Percentiles rank a stretch among this genome's conserved stretches.
Conservation (phyloP, 2,329 filamentous ascomycete species). For the Alternaria ventricosa region DNA sequence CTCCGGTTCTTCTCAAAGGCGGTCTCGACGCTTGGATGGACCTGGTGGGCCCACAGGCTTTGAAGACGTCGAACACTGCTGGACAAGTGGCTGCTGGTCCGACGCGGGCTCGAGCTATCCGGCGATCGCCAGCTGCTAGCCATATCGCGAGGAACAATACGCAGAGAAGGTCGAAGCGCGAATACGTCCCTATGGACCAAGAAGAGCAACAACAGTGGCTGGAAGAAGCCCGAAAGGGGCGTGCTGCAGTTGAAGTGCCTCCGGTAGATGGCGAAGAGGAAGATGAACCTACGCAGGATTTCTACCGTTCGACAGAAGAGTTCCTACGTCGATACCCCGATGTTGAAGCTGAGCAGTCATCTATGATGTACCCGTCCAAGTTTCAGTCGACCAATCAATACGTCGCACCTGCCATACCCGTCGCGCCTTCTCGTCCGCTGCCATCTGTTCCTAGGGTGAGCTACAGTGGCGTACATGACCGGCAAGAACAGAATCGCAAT, state of each 20-base stretch:
- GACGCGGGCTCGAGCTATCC: conserved; percentile 56
- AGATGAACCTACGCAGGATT: conserved; percentile 41
- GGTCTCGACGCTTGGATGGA: conserved; percentile 88
- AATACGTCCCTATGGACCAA: conserved; percentile 74
- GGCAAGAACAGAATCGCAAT: conserved; percentile 47
- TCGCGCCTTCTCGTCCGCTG: conserved; percentile 64
- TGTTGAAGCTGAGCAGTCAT: conserved; percentile 62
- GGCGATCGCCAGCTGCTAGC: conserved; percentile 60
- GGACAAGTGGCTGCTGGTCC: conserved; percentile 56
- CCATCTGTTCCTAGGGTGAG: conserved; percentile 67
- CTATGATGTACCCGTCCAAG: conserved; percentile 57
- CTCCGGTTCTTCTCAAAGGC: conserved; percentile 79
- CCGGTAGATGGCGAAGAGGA: conserved; percentile 38
- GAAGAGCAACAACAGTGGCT: conserved; percentile 85
- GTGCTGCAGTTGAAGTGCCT: conserved; percentile 54
- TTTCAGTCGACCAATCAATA: conserved; percentile 53
- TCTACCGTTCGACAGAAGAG: conserved; percentile 76
- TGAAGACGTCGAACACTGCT: conserved; percentile 64
- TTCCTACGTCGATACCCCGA: conserved; percentile 84
- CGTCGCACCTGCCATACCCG: conserved; percentile 62
- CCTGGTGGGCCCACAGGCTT: conserved; percentile 73
- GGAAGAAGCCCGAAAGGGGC: conserved; percentile 73
- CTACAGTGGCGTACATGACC: conserved; percentile 81
- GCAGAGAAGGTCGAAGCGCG: conserved; percentile 63
- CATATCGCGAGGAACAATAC: conserved; percentile 60